Conservation (phyloP, 257 asterid genomes). For the Lavandula angustifolia region DNA sequence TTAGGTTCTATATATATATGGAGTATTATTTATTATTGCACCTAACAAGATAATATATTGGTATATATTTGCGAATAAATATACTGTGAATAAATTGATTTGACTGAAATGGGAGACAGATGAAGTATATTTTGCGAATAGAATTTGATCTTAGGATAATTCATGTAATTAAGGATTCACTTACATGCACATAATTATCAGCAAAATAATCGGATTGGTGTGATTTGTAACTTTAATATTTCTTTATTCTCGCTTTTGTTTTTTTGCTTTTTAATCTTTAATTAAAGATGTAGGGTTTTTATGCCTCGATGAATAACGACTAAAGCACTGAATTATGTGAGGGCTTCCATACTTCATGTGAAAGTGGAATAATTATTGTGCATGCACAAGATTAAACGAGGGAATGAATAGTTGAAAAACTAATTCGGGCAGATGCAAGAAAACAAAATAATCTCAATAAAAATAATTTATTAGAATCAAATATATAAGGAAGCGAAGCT, state of each 20-base stretch:
- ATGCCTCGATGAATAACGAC: neutral
- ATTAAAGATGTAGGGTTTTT: conserved; percentile 30
- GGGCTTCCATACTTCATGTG: conserved; percentile 2
- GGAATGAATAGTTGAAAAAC: no score
- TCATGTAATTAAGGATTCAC: conserved; percentile 1
- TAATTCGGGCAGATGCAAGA: no score
- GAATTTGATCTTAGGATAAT: conserved; percentile 26
- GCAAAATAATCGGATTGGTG: conserved; percentile 8
- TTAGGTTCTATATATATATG: conserved; percentile 8
- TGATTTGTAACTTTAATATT: conserved; percentile 24
- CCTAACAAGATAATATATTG: no score
- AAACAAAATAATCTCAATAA: no score
- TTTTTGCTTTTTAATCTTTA: conserved; percentile 17
- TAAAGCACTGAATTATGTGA: conserved; percentile 23
- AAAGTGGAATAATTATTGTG: neutral
- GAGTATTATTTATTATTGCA: no score
- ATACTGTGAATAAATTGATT: conserved; percentile 12
- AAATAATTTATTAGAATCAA: no score
- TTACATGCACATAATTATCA: conserved; percentile 20
- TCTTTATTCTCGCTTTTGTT: conserved; percentile 29
- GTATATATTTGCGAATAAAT: no score
- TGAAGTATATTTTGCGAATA: neutral
- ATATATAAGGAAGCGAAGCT: no score
- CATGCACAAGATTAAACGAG: no score
- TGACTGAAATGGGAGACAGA: conserved; percentile 11